phyloP scores from a whole-genome alignment of 208 protist species.

The Leishmania turanica region DNA sequence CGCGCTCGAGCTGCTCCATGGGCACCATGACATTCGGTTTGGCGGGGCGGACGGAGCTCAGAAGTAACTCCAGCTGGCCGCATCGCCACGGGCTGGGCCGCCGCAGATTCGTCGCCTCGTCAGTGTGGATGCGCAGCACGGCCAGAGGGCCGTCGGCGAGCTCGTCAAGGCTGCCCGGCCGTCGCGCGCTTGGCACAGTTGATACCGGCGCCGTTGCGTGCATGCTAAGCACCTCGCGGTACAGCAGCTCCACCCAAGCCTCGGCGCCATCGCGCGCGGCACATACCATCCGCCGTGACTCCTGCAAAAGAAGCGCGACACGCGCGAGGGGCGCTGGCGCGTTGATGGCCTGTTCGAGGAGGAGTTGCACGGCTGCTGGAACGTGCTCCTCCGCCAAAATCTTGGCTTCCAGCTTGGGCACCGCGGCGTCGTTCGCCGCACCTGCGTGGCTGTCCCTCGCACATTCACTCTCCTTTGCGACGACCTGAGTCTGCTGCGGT shows the following conservation, averaged over 20 bases:
- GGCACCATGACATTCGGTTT: constrained; percentile 10
- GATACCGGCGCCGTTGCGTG: neutral
- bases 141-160: constrained; percentile 29
- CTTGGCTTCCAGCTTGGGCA: neutral
- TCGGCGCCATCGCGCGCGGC: constrained; percentile 18
- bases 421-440: neutral
- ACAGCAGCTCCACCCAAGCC: constrained; percentile 31
- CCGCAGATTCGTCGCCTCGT: neutral
- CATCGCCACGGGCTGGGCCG: constrained; percentile 25
- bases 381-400: constrained; percentile 8
- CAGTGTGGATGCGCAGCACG: neutral
- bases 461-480: neutral
- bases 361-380: constrained; percentile 4
- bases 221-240: constrained; percentile 23
- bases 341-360: constrained; percentile 15
- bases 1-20: constrained; percentile 46
- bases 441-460: neutral
- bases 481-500: neutral
- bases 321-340: constrained; percentile 8
- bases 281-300: constrained; percentile 19
- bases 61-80: constrained; percentile 44
- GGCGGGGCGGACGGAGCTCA: constrained; percentile 44
- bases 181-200: neutral
- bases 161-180: constrained; percentile 22
- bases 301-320: constrained; percentile 14